Conservation (phyloP, 495 filamentous ascomycete species). For the Lineolata rhizophorae region DNA sequence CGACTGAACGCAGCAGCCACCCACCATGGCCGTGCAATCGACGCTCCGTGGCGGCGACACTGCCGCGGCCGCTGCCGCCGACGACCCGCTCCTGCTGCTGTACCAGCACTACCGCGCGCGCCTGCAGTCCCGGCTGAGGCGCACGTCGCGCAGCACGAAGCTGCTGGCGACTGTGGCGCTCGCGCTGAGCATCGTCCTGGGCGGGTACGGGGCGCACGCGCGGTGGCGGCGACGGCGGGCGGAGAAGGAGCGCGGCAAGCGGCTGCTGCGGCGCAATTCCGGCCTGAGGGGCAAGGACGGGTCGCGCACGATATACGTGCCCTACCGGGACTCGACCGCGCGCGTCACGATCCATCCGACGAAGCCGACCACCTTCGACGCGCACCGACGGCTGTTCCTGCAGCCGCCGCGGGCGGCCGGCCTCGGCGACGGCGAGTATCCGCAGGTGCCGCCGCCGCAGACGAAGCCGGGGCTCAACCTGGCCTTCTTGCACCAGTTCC, state of each 20-base stretch:
- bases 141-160: constrained; percentile 42
- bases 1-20: no score
- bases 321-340: constrained; percentile 61
- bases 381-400: constrained; percentile 80
- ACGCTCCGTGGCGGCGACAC: no score
- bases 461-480: constrained; percentile 90
- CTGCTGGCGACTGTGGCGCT: constrained; percentile 56
- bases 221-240: constrained; percentile 47
- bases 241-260: constrained; percentile 58
- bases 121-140: constrained; percentile 34
- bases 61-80: no score
- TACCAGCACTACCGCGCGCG: constrained; percentile 42
- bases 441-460: constrained; percentile 59
- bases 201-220: constrained; percentile 50
- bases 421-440: constrained; percentile 39
- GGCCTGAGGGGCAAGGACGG: constrained; percentile 85
- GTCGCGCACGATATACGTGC: constrained; percentile 80
- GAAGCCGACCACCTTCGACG: constrained; percentile 85
- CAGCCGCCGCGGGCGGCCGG: constrained; percentile 67
- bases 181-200: constrained; percentile 48
- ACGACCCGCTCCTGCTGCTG: constrained; percentile 47
- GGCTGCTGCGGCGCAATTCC: constrained; percentile 73
- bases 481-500: constrained; percentile 94
- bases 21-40: constrained; percentile 63
- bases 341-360: constrained; percentile 89